Evolutionary conservation across 345 rosid species (phyloP).

Genomic region (Passiflora organensis): DNA sequence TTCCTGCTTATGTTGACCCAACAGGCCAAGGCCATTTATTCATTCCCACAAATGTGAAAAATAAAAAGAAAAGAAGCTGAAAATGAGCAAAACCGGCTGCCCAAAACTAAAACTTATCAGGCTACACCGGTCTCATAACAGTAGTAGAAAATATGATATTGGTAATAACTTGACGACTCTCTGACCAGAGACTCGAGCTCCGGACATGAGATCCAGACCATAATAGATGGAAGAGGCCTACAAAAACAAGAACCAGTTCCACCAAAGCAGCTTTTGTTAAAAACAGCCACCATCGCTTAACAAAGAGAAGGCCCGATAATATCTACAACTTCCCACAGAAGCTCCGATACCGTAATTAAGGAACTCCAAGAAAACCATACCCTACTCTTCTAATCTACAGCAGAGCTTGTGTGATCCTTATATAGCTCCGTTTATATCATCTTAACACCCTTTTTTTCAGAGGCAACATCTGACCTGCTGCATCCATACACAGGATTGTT

Average conservation of each 20-base stretch:
- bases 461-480: slow-evolving; percentile 12
- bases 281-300: slow-evolving; percentile 38
- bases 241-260: slow-evolving; percentile 41
- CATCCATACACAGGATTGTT: slow-evolving; percentile 4
- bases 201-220: not conserved
- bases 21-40: not conserved
- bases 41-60: not conserved
- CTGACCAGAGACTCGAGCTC: not conserved
- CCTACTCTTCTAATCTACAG: slow-evolving; percentile 28
- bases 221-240: slow-evolving; percentile 28
- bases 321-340: slow-evolving; percentile 30
- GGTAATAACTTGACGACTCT: no score
- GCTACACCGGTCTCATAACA: slow-evolving; percentile 20
- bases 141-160: no score
- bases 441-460: slow-evolving; percentile 15
- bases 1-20: no score
- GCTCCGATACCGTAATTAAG: not conserved
- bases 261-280: slow-evolving; percentile 39
- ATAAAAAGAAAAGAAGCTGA: not conserved
- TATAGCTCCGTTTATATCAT: slow-evolving; percentile 7
- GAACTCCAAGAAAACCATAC: slow-evolving; percentile 20
- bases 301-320: slow-evolving; percentile 8
- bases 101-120: slow-evolving; percentile 35
- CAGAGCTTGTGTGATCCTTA: slow-evolving; percentile 17
- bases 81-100: slow-evolving; percentile 14